Evolutionary conservation across 306 rosid species (phyloP).

Genomic region (Begonia loranthoides): DNA sequence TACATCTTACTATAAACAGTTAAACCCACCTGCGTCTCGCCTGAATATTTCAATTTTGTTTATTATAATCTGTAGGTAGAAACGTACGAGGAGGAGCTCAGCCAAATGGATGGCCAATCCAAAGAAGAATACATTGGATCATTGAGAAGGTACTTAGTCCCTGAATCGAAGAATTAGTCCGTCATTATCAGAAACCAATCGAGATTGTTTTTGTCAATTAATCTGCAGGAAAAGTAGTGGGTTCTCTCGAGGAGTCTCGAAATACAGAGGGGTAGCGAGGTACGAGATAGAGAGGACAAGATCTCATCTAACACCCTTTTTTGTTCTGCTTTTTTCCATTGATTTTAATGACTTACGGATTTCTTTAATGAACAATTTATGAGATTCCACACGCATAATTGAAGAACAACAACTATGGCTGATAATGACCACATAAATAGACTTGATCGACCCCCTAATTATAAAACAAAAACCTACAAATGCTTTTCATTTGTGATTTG

Average conservation of each 20-base stretch:
- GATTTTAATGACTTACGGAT: not conserved
- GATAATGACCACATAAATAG: no score
- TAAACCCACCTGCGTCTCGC: not conserved
- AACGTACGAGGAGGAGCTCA: slow-evolving; percentile 53
- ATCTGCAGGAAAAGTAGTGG: slow-evolving; percentile 83
- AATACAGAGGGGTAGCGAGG: slow-evolving; percentile 96
- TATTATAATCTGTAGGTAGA: slow-evolving; percentile 20
- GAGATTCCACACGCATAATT: no score
- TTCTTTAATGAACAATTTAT: no score
- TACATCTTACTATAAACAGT: not conserved
- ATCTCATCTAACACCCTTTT: not conserved
- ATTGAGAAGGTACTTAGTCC: slow-evolving; percentile 51
- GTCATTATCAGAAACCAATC: not conserved
- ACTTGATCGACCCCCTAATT: no score
- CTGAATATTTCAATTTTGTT: no score
- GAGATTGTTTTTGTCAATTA: not conserved
- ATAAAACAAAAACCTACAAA: no score
- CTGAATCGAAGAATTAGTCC: not conserved
- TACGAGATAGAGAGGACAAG: slow-evolving; percentile 3
- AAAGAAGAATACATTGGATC: slow-evolving; percentile 93
- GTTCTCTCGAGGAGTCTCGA: slow-evolving; percentile 91
- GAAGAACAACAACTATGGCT: no score
- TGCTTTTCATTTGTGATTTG: no score
- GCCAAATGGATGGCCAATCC: slow-evolving; percentile 68
- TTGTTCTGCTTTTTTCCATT: not conserved